Base-by-base conservation (phyloP, 2,329 filamentous ascomycete species). In the Alternaria angustiovoidea region DNA sequence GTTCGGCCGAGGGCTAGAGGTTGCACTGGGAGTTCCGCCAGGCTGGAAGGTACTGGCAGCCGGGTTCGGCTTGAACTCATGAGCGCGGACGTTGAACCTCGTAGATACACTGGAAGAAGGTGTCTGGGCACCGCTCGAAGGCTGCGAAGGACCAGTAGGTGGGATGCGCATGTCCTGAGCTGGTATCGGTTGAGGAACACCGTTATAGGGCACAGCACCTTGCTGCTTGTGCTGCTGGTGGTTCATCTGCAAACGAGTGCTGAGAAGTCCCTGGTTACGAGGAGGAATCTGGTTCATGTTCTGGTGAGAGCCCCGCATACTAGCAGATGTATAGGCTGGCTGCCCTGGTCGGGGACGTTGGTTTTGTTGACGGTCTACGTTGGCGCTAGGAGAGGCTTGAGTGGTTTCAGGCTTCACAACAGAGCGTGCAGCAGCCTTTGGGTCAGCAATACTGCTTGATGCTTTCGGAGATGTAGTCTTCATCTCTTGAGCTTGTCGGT, bases 11-110 rank as follows among this genome's bases (percentile, higher is more conserved):
- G 93, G 92, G 73, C 91, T 96, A 3, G 91, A 92, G 36, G 87
- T 85, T 47, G 87, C 84, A 73, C 90, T 92, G 44, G 82, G 81
- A 47, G 82, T 77, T 44, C 78, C 80, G 18, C 84, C 91, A 5
- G 91, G 94, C 67, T 89, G 94, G 80, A 99, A 98, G 1, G 90
- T 85, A 44, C 87, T 86, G 0, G 94, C 93, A 63, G 90, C 90
- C 5, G 92, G 89, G 70, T 90, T 96, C 18, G 94, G 95, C 65
- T 91, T 89, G 80, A 97, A 98, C 72, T 97, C 93, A 73, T 85
- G 80, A 1, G 88, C 88, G 54, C 84, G 85, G 36, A 86, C 87
- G 64, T 89, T 89, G 76, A 89, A 85, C 60, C 84, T 83, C 7
- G 81, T 84, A 4, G 85, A 83, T 1, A 76, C 74, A 18, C 81